Percentiles rank a stretch among this genome's conserved stretches.
phyloP scores from a whole-genome alignment of 148 eudicot species.

The Rhododendron griersonianum region DNA sequence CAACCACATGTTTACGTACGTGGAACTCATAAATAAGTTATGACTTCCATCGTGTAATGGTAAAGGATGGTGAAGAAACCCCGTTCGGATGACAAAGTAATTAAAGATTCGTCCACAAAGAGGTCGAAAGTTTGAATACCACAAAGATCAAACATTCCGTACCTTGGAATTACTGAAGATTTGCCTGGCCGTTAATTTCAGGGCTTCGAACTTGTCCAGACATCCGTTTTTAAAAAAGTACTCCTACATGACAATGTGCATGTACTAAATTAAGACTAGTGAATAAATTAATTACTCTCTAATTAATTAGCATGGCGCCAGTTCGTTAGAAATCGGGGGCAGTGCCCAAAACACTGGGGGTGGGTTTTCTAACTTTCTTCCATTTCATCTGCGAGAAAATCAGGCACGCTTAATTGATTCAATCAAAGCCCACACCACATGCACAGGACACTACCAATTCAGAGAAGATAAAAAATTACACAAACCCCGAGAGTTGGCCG shows the following conservation, averaged over 20 bases:
- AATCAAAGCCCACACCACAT: slow-evolving; percentile 5
- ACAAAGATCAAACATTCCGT: no score
- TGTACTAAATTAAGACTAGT: neutral
- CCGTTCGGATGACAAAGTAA: no score
- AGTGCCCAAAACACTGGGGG: neutral
- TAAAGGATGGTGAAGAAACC: no score
- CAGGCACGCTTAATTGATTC: slow-evolving; percentile 13
- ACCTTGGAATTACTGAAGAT: neutral
- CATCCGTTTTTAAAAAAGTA: no score
- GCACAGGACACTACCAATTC: neutral
- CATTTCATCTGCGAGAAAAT: neutral
- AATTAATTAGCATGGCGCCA: neutral
- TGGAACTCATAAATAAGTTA: no score
- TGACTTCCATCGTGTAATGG: no score
- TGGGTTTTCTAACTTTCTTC: neutral
- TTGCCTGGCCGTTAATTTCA: neutral
- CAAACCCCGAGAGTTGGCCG: no score
- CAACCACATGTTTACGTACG: no score
- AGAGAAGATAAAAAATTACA: neutral
- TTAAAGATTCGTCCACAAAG: no score
- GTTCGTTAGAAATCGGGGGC: neutral
- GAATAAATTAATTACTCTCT: neutral
- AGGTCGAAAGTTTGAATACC: no score
- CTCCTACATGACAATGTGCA: neutral
- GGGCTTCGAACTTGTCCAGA: no score